phyloP scores from a whole-genome alignment of 2,329 filamentous ascomycete genomes.

The Aspergillus sp. region DNA sequence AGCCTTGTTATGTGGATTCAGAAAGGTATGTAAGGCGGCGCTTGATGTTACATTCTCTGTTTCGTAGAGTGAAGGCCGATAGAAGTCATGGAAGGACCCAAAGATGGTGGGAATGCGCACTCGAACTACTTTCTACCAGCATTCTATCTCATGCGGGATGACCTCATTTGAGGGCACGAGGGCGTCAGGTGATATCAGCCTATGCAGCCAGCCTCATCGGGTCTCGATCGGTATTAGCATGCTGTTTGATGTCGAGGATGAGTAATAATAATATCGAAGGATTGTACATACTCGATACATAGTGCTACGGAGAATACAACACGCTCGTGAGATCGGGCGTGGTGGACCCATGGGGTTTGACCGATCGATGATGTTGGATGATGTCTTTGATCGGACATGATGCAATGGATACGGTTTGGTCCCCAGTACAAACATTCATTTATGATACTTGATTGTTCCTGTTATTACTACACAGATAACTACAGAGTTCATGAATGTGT shows the following conservation, averaged over 20 bases:
- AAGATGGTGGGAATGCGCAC: too few species aligned
- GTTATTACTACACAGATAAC: too few species aligned
- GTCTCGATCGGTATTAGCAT: not conserved
- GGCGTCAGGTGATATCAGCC: conserved; percentile 2
- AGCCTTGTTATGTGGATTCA: not conserved
- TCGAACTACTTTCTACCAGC: too few species aligned
- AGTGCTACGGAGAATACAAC: not conserved
- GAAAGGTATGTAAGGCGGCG: not conserved
- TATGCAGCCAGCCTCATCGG: conserved; percentile 1
- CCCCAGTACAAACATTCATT: not conserved
- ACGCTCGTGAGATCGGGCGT: not conserved
- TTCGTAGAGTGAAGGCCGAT: not conserved
- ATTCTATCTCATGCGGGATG: conserved; percentile 3
- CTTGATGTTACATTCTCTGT: not conserved
- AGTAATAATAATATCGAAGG: not conserved
- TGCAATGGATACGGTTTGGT: not conserved
- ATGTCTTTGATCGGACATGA: conserved; percentile 8
- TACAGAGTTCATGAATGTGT: too few species aligned
- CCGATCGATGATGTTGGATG: conserved; percentile 10
- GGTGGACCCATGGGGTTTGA: conserved; percentile 1
- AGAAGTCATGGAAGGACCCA: too few species aligned
- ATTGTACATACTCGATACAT: not conserved
- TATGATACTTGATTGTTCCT: too few species aligned
- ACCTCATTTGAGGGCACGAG: conserved; percentile 11
- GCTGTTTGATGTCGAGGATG: not conserved